These are phyloP conservation scores for Lithohypha guttulata DNA, from an alignment of 2,329 filamentous ascomycete genomes.

Conservation along the genomic window DNA sequence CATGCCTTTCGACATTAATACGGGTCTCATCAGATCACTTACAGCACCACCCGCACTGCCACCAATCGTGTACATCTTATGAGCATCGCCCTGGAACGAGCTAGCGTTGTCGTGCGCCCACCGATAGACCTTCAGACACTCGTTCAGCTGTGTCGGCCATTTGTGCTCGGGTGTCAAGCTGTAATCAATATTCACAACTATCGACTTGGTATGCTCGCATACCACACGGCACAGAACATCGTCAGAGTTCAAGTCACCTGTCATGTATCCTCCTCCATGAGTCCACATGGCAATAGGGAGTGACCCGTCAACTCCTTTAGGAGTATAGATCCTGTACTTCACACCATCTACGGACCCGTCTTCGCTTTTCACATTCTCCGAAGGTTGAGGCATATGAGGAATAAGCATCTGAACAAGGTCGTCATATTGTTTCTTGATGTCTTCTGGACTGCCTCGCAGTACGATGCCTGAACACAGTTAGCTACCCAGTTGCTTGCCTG, in stretches of 20 bases:
- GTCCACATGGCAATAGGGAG: conserved; percentile 21
- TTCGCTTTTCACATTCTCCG: conserved; percentile 17
- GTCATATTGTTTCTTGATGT: conserved; percentile 15
- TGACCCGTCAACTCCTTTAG: conserved; percentile 15
- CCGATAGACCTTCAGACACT: conserved; percentile 17
- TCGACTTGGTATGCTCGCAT: conserved; percentile 23
- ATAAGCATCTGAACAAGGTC: conserved; percentile 14
- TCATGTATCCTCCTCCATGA: conserved; percentile 23
- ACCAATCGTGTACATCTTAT: conserved; percentile 29
- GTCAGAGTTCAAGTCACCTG: conserved; percentile 28
- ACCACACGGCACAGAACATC: conserved; percentile 28
- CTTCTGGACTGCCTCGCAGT: conserved; percentile 15
- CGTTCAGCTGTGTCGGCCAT: conserved; percentile 18
- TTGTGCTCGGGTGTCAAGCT: conserved; percentile 20
- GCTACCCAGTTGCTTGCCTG: too few relatives aligned
- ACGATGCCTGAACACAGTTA: too few relatives aligned
- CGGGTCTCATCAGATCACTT: too few relatives aligned
- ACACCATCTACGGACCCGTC: conserved; percentile 18
- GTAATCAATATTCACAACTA: conserved; percentile 31
- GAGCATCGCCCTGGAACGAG: conserved; percentile 16
- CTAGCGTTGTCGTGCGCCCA: conserved; percentile 19
- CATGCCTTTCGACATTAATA: too few relatives aligned
- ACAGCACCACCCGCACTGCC: conserved; percentile 31
- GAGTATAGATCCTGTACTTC: conserved; percentile 18
- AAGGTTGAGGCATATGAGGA: conserved; percentile 14